Evolutionary conservation across 345 rosid species (phyloP), one percentile per base, ranked within the genome.

Genomic region (Kernera saxatilis): DNA sequence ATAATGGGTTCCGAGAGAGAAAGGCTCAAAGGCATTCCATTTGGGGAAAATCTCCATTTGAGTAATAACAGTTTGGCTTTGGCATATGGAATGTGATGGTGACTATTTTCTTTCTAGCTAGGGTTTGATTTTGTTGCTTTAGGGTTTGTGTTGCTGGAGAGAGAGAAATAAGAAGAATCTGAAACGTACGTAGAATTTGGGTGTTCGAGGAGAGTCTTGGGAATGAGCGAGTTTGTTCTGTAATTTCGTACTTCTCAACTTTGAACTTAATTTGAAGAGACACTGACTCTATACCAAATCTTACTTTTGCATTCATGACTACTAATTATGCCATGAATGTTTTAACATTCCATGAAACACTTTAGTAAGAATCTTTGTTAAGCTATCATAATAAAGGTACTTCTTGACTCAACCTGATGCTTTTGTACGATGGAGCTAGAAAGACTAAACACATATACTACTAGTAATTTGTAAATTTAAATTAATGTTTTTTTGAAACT

Each of bases 21-120:
- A 89, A 88, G 85, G 83, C 80, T 67, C 84, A 89, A 67, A 85
- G 89, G 86, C 86, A 79, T 76, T 89, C 85, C 64, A 78, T 84
- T 53, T 81, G 86, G 85, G 81, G 85, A 64, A 84, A 69, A 71
- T 81, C 91, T 77, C 84, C 84, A 60, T 81, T 82, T 56, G 83
- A 86, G 79, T 81, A 80, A 51, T 65, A 61, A 61, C 36, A 67
- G 8, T 25, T n/a, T n/a, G n/a, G n/a, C n/a, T n/a, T 41, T 59
- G 68, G 68, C 35, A 7, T 17, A 23, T 8, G 63, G 69, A 14
- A n/a, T 61, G 69, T 68, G 78, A 60, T 53, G 57, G 69, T 61
- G 78, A 75, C 70, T 54, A 35, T 64, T 36, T 74, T 74, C 63
- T 51, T 56, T 61, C 48, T 69, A 75, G 64, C 48, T 69, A 75